Conservation (phyloP, 2,329 filamentous ascomycete species). For the Sclerotinia spermophila region DNA sequence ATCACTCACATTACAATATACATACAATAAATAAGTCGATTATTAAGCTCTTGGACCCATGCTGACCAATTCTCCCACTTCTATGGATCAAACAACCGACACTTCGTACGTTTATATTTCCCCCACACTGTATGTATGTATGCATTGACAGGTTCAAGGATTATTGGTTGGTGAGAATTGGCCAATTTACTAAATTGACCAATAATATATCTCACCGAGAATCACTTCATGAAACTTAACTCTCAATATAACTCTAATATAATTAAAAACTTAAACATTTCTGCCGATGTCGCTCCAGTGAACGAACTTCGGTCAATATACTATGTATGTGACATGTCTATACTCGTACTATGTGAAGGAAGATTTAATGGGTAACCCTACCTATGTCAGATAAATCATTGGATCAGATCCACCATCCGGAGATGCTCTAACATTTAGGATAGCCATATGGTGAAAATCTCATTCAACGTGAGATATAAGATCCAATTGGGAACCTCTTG, state of each 20-base stretch:
- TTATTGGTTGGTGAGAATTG: background rate
- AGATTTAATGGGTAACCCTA: background rate
- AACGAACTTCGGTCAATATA: background rate
- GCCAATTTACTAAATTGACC: background rate
- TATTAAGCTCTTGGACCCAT: background rate
- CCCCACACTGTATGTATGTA: conserved; percentile 8
- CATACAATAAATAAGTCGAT: background rate
- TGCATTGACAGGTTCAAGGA: background rate
- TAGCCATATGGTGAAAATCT: background rate
- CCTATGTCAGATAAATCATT: background rate
- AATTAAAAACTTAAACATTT: too few species aligned
- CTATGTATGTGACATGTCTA: too few species aligned
- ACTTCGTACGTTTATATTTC: background rate
- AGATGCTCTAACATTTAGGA: background rate
- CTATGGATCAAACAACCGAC: conserved; percentile 2
- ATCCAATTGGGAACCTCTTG: background rate
- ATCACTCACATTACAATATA: too few species aligned
- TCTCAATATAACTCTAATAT: background rate
- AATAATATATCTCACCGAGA: background rate
- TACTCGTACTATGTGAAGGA: too few species aligned
- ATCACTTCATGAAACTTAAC: background rate
- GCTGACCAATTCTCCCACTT: conserved; percentile 10
- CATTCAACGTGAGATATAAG: background rate
- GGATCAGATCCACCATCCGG: background rate
- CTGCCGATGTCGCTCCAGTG: background rate